Percentiles rank a stretch among this genome's conserved stretches.
These are phyloP conservation scores for Cardamine occulta DNA, from an alignment of 345 rosid genomes.

Conservation along the genomic window DNA sequence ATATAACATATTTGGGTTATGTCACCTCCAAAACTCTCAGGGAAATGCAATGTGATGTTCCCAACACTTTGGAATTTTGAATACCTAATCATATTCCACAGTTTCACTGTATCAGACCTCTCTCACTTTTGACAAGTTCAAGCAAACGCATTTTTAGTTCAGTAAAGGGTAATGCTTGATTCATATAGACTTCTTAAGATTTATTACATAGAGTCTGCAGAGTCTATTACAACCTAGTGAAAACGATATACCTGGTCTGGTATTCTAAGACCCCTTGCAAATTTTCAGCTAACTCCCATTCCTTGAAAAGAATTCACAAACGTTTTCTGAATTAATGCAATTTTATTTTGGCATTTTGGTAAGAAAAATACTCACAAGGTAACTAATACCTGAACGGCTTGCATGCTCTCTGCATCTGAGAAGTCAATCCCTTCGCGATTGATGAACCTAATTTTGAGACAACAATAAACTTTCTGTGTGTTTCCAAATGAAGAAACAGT, in stretches of 20 bases:
- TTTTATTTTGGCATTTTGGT: not conserved
- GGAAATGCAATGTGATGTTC: constrained; percentile 92
- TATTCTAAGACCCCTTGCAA: constrained; percentile 81
- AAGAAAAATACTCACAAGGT: constrained; percentile 24
- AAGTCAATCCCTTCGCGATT: constrained; percentile 93
- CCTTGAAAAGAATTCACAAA: constrained; percentile 48
- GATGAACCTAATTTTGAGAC: constrained; percentile 59
- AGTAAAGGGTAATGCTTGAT: not conserved
- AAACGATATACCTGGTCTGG: constrained; percentile 67
- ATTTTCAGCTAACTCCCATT: constrained; percentile 94
- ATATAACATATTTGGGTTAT: constrained; percentile 79
- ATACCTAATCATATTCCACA: constrained; percentile 52
- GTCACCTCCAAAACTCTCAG: constrained; percentile 89
- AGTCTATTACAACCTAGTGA: not conserved
- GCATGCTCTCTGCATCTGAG: constrained; percentile 93
- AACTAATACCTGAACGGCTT: constrained; percentile 78
- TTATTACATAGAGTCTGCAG: constrained; percentile 2
- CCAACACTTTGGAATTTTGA: constrained; percentile 89
- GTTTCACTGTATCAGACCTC: constrained; percentile 24
- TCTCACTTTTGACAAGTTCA: constrained; percentile 4
- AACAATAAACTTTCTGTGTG: constrained; percentile 15
- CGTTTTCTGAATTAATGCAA: constrained; percentile 12
- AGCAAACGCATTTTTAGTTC: not conserved
- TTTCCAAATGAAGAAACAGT: not conserved
- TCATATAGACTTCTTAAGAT: not conserved